phyloP scores from a whole-genome alignment of 169 alveolate species.

The Eimeria mitis region DNA sequence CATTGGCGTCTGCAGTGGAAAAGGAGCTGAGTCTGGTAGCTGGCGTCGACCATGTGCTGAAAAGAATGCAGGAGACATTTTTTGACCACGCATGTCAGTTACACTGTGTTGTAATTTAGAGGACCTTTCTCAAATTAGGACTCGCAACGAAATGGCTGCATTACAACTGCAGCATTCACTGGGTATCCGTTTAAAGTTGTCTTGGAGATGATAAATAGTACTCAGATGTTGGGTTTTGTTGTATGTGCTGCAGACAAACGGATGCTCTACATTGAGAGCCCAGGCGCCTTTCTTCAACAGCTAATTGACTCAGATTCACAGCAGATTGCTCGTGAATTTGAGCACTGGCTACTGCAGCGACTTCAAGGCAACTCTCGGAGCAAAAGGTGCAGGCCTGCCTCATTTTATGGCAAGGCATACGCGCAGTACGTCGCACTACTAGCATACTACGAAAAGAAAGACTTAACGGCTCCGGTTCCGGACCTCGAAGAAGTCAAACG shows the following conservation, averaged over 20 bases:
- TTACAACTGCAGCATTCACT: neutral
- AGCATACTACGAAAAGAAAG: constrained; percentile 42
- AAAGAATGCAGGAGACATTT: constrained; percentile 29
- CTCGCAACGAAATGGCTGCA: neutral
- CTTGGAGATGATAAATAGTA: neutral
- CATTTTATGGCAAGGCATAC: constrained; percentile 59
- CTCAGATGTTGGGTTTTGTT: neutral
- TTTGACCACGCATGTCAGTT: constrained; percentile 46
- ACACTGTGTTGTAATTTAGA: neutral
- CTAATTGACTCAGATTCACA: neutral
- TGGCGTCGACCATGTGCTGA: constrained; percentile 31
- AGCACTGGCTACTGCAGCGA: constrained; percentile 51
- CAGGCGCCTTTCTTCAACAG: constrained; percentile 58
- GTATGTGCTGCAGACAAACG: constrained; percentile 23
- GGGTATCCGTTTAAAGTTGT: neutral
- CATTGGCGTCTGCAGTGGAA: constrained; percentile 48
- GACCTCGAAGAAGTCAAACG: constrained; percentile 57
- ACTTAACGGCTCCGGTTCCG: constrained; percentile 40
- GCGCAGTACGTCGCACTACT: constrained; percentile 38
- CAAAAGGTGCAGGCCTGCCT: constrained; percentile 46
- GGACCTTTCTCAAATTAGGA: neutral
- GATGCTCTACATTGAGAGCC: constrained; percentile 68
- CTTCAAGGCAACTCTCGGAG: constrained; percentile 51
- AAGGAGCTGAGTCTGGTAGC: constrained; percentile 31
- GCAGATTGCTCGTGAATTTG: constrained; percentile 20